Base-by-base conservation (phyloP, 345 rosid species). In the Aquilaria yunnanensis region DNA sequence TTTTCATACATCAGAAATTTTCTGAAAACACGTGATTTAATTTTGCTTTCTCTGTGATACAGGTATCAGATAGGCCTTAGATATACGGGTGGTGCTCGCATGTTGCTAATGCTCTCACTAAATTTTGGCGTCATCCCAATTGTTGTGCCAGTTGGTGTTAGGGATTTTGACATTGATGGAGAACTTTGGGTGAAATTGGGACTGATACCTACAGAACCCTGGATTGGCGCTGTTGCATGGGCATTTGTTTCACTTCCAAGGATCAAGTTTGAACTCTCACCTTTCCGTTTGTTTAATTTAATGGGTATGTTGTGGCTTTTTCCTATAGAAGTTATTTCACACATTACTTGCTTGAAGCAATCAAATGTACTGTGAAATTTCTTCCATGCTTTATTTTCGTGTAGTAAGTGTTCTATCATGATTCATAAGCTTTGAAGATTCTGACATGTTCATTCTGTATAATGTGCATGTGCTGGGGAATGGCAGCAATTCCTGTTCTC, bases 121-220 rank as follows among this genome's bases (percentile, higher is more conserved):
- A 94, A 94, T 47, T 94, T 90, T 75, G 81, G 96, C 56, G 77
- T 94, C 59, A 69, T 90, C 56, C 99, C 99, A 53, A 76, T 94
- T 43, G 78, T 77, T 2, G 87, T 94, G 75, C 99, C 99, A 2
- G 97, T 94, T 32, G 96, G 96, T 54, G 78, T 94, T 71, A 84
- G 92, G 32, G 93, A 94, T 81, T 90, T 94, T 68, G 97, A 94
- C 74, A 90, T 94, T 67, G 99, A 90, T 51, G 97, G 99, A 52
- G 99, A 94, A 78, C 93, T 94, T n/a, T 94, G 99, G 99, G 99
- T 94, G 70, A 94, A 94, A 66, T 69, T 90, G 75, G 78, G 97
- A 74, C 70, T 90, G 79, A 90, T 94, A 65, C 97, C 97, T 0
- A 76, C 90, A 6, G 93, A 72, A 45, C 99, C 99, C 66, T 94